These are phyloP conservation scores for Leptodontidium sp. DNA, from an alignment of 2,329 filamentous ascomycete genomes.

Conservation along the genomic window DNA sequence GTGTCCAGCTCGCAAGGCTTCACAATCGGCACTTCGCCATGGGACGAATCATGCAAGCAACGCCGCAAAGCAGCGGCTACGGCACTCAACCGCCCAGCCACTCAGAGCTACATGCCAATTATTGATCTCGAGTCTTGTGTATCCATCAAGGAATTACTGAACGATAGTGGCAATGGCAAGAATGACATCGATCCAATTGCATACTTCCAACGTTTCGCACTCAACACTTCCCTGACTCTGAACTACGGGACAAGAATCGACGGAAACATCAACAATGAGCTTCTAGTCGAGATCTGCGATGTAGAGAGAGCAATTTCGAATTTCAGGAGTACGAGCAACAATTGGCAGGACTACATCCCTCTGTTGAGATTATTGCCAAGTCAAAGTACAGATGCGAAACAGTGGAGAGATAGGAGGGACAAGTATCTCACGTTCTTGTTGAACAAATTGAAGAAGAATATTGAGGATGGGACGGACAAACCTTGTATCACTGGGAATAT, in stretches of 20 bases:
- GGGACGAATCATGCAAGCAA: constrained; percentile 82
- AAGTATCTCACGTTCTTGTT: constrained; percentile 69
- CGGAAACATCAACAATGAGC: constrained; percentile 70
- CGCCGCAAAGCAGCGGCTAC: constrained; percentile 81
- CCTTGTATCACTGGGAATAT: constrained; percentile 76
- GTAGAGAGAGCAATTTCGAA: constrained; percentile 81
- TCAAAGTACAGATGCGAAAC: constrained; percentile 67
- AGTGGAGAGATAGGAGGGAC: constrained; percentile 74
- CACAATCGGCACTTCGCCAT: constrained; percentile 84
- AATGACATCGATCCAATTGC: constrained; percentile 74
- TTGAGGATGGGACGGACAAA: constrained; percentile 68
- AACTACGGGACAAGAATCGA: constrained; percentile 83
- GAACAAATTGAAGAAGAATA: constrained; percentile 65
- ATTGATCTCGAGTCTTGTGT: constrained; percentile 78
- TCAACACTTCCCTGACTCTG: constrained; percentile 79
- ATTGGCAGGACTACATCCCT: constrained; percentile 87
- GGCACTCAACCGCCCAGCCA: constrained; percentile 77
- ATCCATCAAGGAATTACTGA: constrained; percentile 75
- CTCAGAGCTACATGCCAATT: constrained; percentile 83
- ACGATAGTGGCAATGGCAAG: constrained; percentile 68
- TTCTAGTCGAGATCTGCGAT: constrained; percentile 76
- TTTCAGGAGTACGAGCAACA: constrained; percentile 81
- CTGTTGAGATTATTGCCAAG: constrained; percentile 71
- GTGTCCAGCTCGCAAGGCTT: constrained; percentile 80
- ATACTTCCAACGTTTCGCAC: constrained; percentile 78